phyloP scores from a whole-genome alignment of 1,139 yeast genomes.

The Debaryomycetaceae sp. region DNA sequence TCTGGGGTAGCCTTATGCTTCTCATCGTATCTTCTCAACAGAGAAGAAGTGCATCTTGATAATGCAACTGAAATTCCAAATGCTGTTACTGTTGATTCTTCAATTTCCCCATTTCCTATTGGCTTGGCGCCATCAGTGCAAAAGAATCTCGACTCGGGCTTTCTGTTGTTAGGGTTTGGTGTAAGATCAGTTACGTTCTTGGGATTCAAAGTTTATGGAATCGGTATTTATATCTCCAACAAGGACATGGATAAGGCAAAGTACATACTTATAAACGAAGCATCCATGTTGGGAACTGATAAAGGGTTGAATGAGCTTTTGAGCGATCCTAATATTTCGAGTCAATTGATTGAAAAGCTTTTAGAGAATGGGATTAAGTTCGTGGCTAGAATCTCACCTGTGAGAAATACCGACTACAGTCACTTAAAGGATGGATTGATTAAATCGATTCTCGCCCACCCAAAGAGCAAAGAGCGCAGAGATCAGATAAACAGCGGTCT shows the following conservation, averaged over 20 bases:
- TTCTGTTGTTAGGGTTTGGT: constrained; percentile 70
- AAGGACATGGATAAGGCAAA: constrained; percentile 50
- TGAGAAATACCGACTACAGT: constrained; percentile 82
- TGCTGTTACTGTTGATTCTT: constrained; percentile 43
- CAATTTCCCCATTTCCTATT: constrained; percentile 52
- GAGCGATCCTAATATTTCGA: constrained; percentile 32
- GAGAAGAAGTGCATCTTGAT: not conserved
- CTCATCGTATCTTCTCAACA: not conserved
- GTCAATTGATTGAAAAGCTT: constrained; percentile 50
- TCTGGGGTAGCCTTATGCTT: not conserved
- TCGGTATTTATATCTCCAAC: constrained; percentile 71
- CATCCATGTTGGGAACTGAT: constrained; percentile 8
- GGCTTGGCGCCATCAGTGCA: constrained; percentile 18
- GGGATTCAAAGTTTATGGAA: constrained; percentile 80
- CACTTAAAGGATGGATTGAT: constrained; percentile 88
- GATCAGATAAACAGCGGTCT: constrained; percentile 48
- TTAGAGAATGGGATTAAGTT: constrained; percentile 61
- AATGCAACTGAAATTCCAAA: constrained; percentile 4
- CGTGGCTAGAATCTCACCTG: constrained; percentile 75
- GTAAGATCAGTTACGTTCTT: constrained; percentile 79
- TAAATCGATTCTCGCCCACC: constrained; percentile 65
- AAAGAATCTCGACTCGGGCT: constrained; percentile 23
- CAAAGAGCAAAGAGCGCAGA: constrained; percentile 34
- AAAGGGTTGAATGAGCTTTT: constrained; percentile 17
- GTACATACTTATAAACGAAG: constrained; percentile 29